Base-by-base conservation (phyloP, 495 filamentous ascomycete genomes). In the Lepidopterella palustris region DNA sequence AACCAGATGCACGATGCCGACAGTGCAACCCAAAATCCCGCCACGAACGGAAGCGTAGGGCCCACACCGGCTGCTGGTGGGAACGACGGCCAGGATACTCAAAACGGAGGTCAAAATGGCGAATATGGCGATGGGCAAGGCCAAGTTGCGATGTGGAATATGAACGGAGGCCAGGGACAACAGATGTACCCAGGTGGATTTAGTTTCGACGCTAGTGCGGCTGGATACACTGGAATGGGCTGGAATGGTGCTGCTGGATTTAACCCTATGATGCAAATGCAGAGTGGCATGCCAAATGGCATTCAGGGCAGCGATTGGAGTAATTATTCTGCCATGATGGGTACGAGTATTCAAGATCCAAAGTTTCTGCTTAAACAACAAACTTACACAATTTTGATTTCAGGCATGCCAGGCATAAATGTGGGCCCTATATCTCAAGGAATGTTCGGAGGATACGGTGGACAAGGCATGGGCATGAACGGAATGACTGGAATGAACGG, bases 361-460 rank as follows among this genome's bases (percentile, higher is more conserved):
- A 51, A 25, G 21, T n/a, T 51, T 21, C 5, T 51, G 15, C 26
- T 51, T n/a, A 25, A 21, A 13, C 47, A 10, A 21, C 45, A 42
- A 42, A 18, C 35, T 42, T 42, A 42, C 10, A 42, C 13, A 15
- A 49, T 35, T 23, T 32, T 50, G 4, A 15, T 55, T n/a, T 13
- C 57, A 88, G 87, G 81, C 66, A 90, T 90, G 85, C 77, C 83
- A 62, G 84, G 83, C 69, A 89, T 92, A 85, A 77, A 77, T 70
- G 90, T 96, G 87, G 88, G 90, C 79, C 88, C 87, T 76, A 88
- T 90, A 82, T 77, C 76, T 73, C 88, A 93, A 74, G 85, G 82
- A 72, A 92, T 95, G 87, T 89, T 88, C 81, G 86, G 87, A 73
- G 88, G 87, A 59, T 92, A 85, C 76, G 85, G 85, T 68, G 79